These are phyloP conservation scores for Tuber borchii DNA, from an alignment of 495 filamentous ascomycete species.

Conservation along the genomic window DNA sequence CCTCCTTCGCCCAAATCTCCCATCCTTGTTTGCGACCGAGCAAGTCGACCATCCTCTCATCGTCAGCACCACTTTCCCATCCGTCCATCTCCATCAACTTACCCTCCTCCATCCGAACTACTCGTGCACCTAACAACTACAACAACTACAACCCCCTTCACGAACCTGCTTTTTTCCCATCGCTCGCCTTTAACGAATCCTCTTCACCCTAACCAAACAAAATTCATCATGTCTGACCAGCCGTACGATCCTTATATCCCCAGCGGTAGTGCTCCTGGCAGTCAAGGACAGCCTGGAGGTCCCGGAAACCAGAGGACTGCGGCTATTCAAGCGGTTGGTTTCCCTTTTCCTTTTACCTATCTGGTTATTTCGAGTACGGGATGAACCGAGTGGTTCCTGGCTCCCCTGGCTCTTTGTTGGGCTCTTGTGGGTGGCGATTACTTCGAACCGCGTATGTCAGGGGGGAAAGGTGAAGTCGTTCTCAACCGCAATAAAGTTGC, in stretches of 20 bases:
- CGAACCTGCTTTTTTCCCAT: not conserved
- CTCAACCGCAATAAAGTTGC: not conserved
- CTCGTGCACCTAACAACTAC: conserved; percentile 6
- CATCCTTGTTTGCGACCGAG: conserved; percentile 15
- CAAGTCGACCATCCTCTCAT: conserved; percentile 4
- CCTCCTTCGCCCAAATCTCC: conserved; percentile 14
- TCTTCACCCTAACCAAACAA: conserved; percentile 12
- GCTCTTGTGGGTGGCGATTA: not conserved
- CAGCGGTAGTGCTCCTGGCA: conserved; percentile 51
- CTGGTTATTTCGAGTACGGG: conserved; percentile 2
- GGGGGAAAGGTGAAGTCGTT: not conserved
- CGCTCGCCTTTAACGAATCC: conserved; percentile 7
- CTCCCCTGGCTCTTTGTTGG: not conserved
- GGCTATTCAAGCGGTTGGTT: conserved; percentile 74
- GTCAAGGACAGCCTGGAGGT: conserved; percentile 19
- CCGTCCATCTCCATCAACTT: conserved; percentile 9
- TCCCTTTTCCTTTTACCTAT: conserved; percentile 19
- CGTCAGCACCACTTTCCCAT: conserved; percentile 15
- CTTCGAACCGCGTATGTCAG: not conserved
- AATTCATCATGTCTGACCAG: conserved; percentile 56
- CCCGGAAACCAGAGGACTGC: conserved; percentile 60
- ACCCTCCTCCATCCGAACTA: conserved; percentile 9
- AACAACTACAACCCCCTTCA: conserved; percentile 2
- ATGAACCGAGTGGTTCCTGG: not conserved
- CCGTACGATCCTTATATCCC: conserved; percentile 94